Evolutionary conservation across 169 alveolate species (phyloP), one percentile per base, ranked within the genome.

Genomic region (Cryptosporidium viatorum): DNA sequence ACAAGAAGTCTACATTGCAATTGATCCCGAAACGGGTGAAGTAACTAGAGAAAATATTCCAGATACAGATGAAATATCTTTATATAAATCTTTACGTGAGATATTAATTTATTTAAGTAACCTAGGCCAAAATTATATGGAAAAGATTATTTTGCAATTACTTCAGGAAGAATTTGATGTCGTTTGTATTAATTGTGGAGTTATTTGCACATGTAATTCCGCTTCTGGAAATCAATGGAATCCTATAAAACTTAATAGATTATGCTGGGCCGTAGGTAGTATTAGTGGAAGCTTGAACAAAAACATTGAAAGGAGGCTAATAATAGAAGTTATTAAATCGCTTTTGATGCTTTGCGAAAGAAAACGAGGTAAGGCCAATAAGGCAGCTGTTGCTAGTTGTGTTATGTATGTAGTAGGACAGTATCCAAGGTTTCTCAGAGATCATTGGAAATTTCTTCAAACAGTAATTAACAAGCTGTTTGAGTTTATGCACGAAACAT

Each of bases 321-420:
- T 98, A 48, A 98, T 98, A 37, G 91, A 95, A 7, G 98, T 98
- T 43, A 96, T 99, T 52, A 96, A 97, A 87, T 95, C 93, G 50
- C 94, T 98, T 51, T 94, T 99, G 58, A 96, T 96, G 85, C 96
- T 99, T 60, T 98, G 99, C 89, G 99, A 99, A 91, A 93, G 96
- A 26, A 98, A 97, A 94, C 94, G 96, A 70, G 99, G 99, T n/a
- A 98, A 98, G 84, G 98, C 95, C 71, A 97, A 97, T 93, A 97
- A 98, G 93, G 99, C 99, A n/a, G 96, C 98, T 50, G 96, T 95
- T 21, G 96, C 96, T 41, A 93, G 89, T 43, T 80, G 89, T 80
- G 89, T 99, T 84, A 99, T 98, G 99, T 98, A 99, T 93, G 99
- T 99, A 31, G 99, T 98, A 4, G 99, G 99, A 10, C 99, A 98